Evolutionary conservation across 108 stramenopile genomes (phyloP).

Genomic region (Licmophora abbreviata): DNA sequence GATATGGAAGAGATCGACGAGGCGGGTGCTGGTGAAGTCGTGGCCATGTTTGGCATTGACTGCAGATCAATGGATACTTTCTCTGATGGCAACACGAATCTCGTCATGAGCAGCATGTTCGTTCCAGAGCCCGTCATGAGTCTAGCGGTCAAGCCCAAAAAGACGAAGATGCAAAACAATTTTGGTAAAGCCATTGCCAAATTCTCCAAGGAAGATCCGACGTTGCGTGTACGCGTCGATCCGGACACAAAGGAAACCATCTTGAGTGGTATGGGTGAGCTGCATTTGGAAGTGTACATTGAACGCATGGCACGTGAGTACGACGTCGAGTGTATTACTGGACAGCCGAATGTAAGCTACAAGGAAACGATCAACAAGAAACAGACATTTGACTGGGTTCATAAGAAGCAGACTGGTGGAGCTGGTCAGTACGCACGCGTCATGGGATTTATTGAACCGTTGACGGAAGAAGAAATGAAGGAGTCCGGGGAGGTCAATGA

Average conservation of each 20-base stretch:
- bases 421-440: constrained; percentile 97
- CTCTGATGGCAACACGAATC: constrained; percentile 77
- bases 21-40: constrained; percentile 95
- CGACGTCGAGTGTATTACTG: constrained; percentile 84
- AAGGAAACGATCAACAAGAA: constrained; percentile 90
- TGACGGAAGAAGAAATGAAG: constrained; percentile 77
- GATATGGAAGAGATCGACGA: constrained; percentile 98
- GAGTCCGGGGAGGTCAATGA: constrained; percentile 64
- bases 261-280: constrained; percentile 99
- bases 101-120: constrained; percentile 95
- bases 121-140: constrained; percentile 98
- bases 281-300: constrained; percentile 98
- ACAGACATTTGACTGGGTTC: constrained; percentile 89
- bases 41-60: constrained; percentile 99
- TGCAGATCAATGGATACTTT: constrained; percentile 98
- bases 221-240: constrained; percentile 90
- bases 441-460: constrained; percentile 93
- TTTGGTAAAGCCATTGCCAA: constrained; percentile 93
- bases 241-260: constrained; percentile 94
- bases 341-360: constrained; percentile 97
- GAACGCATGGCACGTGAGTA: constrained; percentile 99
- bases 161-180: constrained; percentile 65
- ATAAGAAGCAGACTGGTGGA: constrained; percentile 99
- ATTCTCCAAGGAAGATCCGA: constrained; percentile 99
- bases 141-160: constrained; percentile 89